Base-by-base conservation (phyloP, 768 basidiomycete species). In the Boletus bicolor region DNA sequence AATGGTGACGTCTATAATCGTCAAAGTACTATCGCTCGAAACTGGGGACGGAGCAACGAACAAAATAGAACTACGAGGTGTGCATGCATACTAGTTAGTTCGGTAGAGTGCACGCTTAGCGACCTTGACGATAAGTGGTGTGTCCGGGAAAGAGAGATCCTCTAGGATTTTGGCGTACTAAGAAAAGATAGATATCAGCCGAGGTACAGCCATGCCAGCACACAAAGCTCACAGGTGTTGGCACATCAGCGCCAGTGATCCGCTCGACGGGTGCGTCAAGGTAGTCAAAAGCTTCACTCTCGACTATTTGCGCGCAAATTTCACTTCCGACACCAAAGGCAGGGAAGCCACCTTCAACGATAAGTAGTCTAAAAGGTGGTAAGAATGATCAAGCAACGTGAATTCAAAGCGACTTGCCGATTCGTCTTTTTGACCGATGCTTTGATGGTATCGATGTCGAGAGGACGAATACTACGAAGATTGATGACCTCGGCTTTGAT, bases 401-500 rank as follows among this genome's bases (percentile, higher is more conserved):
- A 32, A 55, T 42, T 19, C 10, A 41, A 50, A 11, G 41, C 1
- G 17, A 69, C 83, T 57, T 62, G 89, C 90, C 94, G 82, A 77
- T 96, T 96, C 35, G 97, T 99, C 82, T 99, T 99, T 82, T 98
- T 98, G 66, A 99, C 92, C 8, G 93, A 95, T 67, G 84, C 82
- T 72, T 91, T 95, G 75, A 99, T 98, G 51, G 96, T 98, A 59
- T 94, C 91, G 65, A 98, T 96, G 72, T 99, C 97, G 32, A 99
- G 84, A 57, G 97, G 97, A 58, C 97, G 89, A 71, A 98, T 98
- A 58, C 85, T 87, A 62, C 96, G 83, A 61, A 98, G 82, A 81
- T 99, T 99, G 80, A 99, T 87, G 65, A 99, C 93, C 76, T 99
- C 97, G 26, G 93, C 95, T 71, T 91, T 91, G 78, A 99, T 87